Evolutionary conservation across 768 basidiomycete species (phyloP).

Genomic region (Fistulinella prunicolor): DNA sequence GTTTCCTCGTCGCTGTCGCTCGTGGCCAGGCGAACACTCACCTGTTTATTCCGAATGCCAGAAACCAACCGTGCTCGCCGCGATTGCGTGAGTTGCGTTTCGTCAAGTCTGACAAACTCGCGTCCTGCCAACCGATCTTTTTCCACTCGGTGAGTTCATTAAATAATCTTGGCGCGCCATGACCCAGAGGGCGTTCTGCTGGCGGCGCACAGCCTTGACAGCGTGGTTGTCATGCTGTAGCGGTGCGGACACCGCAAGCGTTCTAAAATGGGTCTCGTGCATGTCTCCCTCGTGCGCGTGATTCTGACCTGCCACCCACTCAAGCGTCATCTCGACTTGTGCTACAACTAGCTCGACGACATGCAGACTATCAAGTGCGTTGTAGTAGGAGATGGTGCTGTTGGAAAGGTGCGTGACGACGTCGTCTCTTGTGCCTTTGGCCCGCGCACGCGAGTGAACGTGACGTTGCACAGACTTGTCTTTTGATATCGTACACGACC

Average conservation of each 20-base stretch:
- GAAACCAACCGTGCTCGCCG: conserved; percentile 26
- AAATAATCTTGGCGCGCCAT: not conserved
- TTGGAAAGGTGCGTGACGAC: conserved; percentile 78
- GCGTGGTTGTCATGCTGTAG: conserved; percentile 33
- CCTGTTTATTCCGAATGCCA: conserved; percentile 17
- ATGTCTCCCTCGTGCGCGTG: conserved; percentile 10
- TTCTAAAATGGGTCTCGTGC: conserved; percentile 28
- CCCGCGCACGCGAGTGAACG: conserved; percentile 3
- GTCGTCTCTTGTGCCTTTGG: not conserved
- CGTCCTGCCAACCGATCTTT: conserved; percentile 16
- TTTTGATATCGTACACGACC: conserved; percentile 95
- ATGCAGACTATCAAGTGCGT: conserved; percentile 99
- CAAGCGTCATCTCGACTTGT: conserved; percentile 8
- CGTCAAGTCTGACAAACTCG: conserved; percentile 21
- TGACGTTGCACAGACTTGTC: conserved; percentile 66
- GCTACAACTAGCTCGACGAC: conserved; percentile 17
- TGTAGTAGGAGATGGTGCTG: conserved; percentile 96
- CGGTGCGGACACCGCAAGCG: conserved; percentile 10
- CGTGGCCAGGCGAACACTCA: conserved; percentile 16
- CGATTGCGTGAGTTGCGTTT: conserved; percentile 26
- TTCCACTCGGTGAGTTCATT: conserved; percentile 21
- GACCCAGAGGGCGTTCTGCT: conserved; percentile 10
- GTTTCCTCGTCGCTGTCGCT: not conserved
- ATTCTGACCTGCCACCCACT: conserved; percentile 14
- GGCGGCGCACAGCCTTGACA: conserved; percentile 23